Percentiles rank a stretch among this genome's conserved stretches.
phyloP scores from a whole-genome alignment of 805 yeast genomes.

The Ogataea henricii region DNA sequence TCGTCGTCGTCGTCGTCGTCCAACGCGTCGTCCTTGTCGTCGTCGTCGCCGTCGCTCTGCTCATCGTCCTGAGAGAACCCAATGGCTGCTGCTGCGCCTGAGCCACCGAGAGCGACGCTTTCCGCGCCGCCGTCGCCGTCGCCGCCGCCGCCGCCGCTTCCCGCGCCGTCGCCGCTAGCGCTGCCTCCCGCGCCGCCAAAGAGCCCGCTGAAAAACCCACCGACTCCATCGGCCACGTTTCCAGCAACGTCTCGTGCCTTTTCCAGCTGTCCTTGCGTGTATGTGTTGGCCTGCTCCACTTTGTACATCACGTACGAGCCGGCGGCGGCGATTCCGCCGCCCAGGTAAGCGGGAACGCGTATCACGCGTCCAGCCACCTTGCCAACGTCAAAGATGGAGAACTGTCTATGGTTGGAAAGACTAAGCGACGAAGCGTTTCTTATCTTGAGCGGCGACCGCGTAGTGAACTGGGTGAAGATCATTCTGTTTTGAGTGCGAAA shows the following conservation, averaged over 20 bases:
- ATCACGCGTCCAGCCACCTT: slow-evolving; percentile 56
- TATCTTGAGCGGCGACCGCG: slow-evolving; percentile 3
- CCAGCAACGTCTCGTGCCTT: slow-evolving; percentile 64
- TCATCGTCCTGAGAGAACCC: slow-evolving; percentile 39
- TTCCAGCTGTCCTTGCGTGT: slow-evolving; percentile 65
- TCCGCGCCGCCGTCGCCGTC: slow-evolving; percentile 30
- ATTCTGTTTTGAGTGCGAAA: slow-evolving; percentile 1
- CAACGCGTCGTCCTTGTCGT: slow-evolving; percentile 10
- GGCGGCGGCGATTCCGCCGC: slow-evolving; percentile 92
- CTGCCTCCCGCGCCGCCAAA: slow-evolving; percentile 26
- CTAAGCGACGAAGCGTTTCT: slow-evolving; percentile 8
- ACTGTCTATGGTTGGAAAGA: slow-evolving; percentile 16
- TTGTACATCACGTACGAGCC: slow-evolving; percentile 92
- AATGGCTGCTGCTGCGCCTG: slow-evolving; percentile 57
- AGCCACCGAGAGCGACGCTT: slow-evolving; percentile 49
- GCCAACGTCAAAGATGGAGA: slow-evolving; percentile 45
- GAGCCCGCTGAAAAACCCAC: slow-evolving; percentile 35
- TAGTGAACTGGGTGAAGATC: slow-evolving; percentile 7
- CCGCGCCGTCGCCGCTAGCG: slow-evolving; percentile 23
- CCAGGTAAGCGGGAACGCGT: slow-evolving; percentile 76
- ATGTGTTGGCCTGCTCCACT: slow-evolving; percentile 80
- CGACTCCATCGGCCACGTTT: slow-evolving; percentile 48
- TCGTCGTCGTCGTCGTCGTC: slow-evolving; percentile 45
- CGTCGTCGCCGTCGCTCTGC: too few species aligned
- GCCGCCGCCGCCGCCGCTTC: slow-evolving; percentile 37